Evolutionary conservation across 257 asterid genomes (phyloP), one percentile per base, ranked within the genome.

Genomic region (Cinchona pubescens): DNA sequence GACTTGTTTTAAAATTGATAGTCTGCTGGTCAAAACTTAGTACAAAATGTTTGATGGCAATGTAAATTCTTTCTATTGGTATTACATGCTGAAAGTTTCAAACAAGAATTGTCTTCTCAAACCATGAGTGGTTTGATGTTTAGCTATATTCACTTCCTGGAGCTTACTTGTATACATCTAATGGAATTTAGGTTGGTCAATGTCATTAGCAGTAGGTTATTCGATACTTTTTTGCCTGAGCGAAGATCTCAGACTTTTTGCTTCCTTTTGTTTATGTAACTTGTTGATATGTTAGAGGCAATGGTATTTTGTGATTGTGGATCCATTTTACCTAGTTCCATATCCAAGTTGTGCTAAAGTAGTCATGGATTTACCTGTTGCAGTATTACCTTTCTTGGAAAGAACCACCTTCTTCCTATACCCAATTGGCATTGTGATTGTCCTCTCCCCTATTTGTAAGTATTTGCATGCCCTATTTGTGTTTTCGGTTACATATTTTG

Each of bases 331-430:
- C 53, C 15, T 13, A 71, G 25, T 71, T 37, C 13, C 10, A 2
- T 38, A 25, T 37, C 51, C n/a, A n/a, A 25, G 53, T 63, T 43
- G 18, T 18, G 30, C 49, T 53, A 49, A 32, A 58, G 21, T 69
- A 7, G 3, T 66, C 38, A 8, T 53, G 62, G 2, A 18, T 76
- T 59, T 76, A 40, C 60, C 55, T 67, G 59, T 38, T 89, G 88
- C 96, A 95, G 99, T 95, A 69, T 79, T 95, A 65, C 99, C 99
- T 67, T 95, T 95, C 88, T 80, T 95, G 88, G 99, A 92, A 86
- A 95, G 91, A 88, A 92, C 99, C 60, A 95, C 99, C n/a, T 82
- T 95, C 81, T 92, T 95, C 85, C 88, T 95, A 73, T 95, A 95
- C 80, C 99, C 99, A 72, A 95, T 95, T 67, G 98, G 99, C 55